phyloP scores from a whole-genome alignment of 2,329 filamentous ascomycete species.

The Myriosclerotinia scirpicola region DNA sequence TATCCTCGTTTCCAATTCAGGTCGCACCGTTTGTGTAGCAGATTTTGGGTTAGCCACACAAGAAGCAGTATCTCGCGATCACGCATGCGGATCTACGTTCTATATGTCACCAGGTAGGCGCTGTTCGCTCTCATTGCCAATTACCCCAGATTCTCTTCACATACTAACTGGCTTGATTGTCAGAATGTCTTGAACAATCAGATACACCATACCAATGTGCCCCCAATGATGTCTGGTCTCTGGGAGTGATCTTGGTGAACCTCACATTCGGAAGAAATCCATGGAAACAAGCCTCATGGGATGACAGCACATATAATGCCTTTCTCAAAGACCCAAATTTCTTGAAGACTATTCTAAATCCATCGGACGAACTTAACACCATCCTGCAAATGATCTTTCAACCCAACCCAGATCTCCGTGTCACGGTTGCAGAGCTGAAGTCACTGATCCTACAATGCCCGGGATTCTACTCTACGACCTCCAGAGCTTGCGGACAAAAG shows the following conservation, averaged over 20 bases:
- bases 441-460: slow-evolving; percentile 70
- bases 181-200: slow-evolving; percentile 86
- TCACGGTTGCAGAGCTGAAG: slow-evolving; percentile 77
- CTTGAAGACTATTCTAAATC: slow-evolving; percentile 85
- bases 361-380: slow-evolving; percentile 84
- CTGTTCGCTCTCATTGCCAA: slow-evolving; percentile 11
- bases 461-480: slow-evolving; percentile 29
- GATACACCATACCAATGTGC: slow-evolving; percentile 81
- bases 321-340: slow-evolving; percentile 85
- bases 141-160: slow-evolving; percentile 13
- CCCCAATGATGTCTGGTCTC: slow-evolving; percentile 95
- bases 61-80: slow-evolving; percentile 82
- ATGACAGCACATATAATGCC: slow-evolving; percentile 93
- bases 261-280: slow-evolving; percentile 97
- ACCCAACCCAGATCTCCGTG: slow-evolving; percentile 77
- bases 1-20: slow-evolving; percentile 85
- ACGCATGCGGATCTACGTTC: slow-evolving; percentile 96
- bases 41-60: slow-evolving; percentile 95
- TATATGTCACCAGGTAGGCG: slow-evolving; percentile 98
- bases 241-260: slow-evolving; percentile 98
- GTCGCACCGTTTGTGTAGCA: slow-evolving; percentile 88
- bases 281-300: slow-evolving; percentile 92
- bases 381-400: slow-evolving; percentile 89
- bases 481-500: not conserved
- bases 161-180: slow-evolving; percentile 35